Percentiles rank a stretch among this genome's conserved stretches.
These are phyloP conservation scores for Ganoderma meredithae DNA, from an alignment of 1,284 basidiomycete genomes.

Conservation along the genomic window DNA sequence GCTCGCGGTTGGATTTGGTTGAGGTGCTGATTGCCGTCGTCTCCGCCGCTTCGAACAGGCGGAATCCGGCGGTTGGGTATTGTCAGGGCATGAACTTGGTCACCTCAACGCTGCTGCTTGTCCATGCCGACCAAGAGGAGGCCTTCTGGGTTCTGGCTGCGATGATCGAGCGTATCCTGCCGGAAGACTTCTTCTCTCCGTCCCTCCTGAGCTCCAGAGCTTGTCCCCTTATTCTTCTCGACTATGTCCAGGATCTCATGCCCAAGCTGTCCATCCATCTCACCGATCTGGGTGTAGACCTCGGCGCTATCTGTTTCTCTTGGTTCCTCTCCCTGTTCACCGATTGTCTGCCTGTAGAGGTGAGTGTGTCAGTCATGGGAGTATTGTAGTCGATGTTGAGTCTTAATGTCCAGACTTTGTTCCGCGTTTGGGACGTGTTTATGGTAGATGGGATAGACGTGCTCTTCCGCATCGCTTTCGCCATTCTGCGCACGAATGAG, in stretches of 20 bases:
- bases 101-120: conserved; percentile 91
- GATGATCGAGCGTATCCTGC: conserved; percentile 87
- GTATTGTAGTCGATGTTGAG: conserved; percentile 17
- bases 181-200: conserved; percentile 85
- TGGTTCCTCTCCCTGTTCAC: conserved; percentile 99
- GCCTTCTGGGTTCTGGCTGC: conserved; percentile 96
- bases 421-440: conserved; percentile 95
- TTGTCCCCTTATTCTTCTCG: conserved; percentile 90
- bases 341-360: conserved; percentile 95
- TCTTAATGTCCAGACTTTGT: conserved; percentile 67
- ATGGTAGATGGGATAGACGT: conserved; percentile 93
- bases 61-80: conserved; percentile 87
- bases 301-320: conserved; percentile 95
- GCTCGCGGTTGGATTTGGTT: neutral
- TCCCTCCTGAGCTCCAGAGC: conserved; percentile 89
- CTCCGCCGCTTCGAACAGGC: conserved; percentile 50
- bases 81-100: conserved; percentile 97
- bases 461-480: conserved; percentile 90
- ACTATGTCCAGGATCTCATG: conserved; percentile 82
- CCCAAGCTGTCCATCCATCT: conserved; percentile 85
- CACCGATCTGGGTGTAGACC: conserved; percentile 83
- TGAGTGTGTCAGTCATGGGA: conserved; percentile 40
- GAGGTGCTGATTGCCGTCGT: conserved; percentile 6
- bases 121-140: conserved; percentile 94
- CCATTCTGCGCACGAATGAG: conserved; percentile 87